Conservation (phyloP, 1,284 basidiomycete species). For the Cutaneotrichosporon cutaneum region DNA sequence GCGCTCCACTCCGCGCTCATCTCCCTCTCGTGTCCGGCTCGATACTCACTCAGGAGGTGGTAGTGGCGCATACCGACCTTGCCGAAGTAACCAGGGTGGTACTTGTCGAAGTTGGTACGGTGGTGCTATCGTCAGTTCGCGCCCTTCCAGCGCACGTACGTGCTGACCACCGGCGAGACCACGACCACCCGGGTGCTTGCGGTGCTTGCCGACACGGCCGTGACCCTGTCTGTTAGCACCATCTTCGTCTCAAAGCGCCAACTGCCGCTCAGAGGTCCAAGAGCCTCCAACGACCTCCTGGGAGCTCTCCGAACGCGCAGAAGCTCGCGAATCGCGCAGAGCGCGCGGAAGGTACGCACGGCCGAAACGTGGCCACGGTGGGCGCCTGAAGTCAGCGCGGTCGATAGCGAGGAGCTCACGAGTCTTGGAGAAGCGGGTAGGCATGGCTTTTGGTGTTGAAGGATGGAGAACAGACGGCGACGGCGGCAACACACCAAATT, state of each 20-base stretch:
- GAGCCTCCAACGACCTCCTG: neutral
- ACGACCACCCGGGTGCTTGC: slow-evolving; percentile 27
- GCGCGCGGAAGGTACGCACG: slow-evolving; percentile 12
- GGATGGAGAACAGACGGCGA: neutral
- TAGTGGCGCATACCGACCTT: slow-evolving; percentile 96
- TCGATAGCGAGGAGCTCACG: slow-evolving; percentile 61
- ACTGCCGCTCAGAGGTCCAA: neutral
- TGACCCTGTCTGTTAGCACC: slow-evolving; percentile 60
- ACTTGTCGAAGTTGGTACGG: slow-evolving; percentile 63
- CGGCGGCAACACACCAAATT: neutral
- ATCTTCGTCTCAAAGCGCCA: neutral
- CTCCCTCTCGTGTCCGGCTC: neutral
- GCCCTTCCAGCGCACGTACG: slow-evolving; percentile 25
- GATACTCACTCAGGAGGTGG: slow-evolving; percentile 64
- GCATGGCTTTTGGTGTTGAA: slow-evolving; percentile 61
- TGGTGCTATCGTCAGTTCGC: slow-evolving; percentile 62
- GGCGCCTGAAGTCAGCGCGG: slow-evolving; percentile 25
- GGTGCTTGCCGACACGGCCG: slow-evolving; percentile 76
- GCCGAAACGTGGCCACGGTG: slow-evolving; percentile 98
- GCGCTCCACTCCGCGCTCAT: neutral
- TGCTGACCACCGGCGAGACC: slow-evolving; percentile 99
- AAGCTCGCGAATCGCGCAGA: neutral
- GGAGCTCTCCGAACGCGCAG: neutral
- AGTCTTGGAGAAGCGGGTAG: slow-evolving; percentile 90
- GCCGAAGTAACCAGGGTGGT: slow-evolving; percentile 56